A percentile compares a stretch with the other conserved stretches of the same genome.
phyloP scores from a whole-genome alignment of 768 basidiomycete genomes.

The Chiua virens region DNA sequence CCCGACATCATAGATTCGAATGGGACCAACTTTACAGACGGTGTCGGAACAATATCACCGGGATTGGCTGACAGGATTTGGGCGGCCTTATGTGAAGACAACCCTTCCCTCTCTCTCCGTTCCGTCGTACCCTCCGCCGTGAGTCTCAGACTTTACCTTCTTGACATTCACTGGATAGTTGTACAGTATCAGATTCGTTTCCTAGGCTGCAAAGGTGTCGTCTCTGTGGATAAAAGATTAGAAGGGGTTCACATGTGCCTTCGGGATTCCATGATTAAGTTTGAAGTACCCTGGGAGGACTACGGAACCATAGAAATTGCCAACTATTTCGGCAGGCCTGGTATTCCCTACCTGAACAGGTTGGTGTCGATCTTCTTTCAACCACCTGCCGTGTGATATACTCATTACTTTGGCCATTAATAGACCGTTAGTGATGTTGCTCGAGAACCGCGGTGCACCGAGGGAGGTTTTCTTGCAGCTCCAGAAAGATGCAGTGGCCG shows the following conservation, averaged over 20 bases:
- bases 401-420: background rate
- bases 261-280: slow-evolving; percentile 76
- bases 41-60: slow-evolving; percentile 75
- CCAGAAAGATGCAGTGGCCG: slow-evolving; percentile 57
- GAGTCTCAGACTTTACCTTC: slow-evolving; percentile 25
- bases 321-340: slow-evolving; percentile 57
- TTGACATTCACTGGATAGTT: background rate
- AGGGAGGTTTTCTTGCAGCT: slow-evolving; percentile 57
- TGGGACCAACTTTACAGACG: slow-evolving; percentile 64
- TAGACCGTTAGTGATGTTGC: slow-evolving; percentile 73
- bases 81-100: slow-evolving; percentile 48
- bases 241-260: slow-evolving; percentile 66
- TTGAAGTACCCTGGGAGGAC: slow-evolving; percentile 48
- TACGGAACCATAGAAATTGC: slow-evolving; percentile 74
- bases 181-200: slow-evolving; percentile 79
- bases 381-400: background rate
- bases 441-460: slow-evolving; percentile 73
- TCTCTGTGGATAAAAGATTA: slow-evolving; percentile 58
- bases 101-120: slow-evolving; percentile 33
- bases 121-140: slow-evolving; percentile 60
- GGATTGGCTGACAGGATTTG: slow-evolving; percentile 61
- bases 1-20: slow-evolving; percentile 52
- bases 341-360: slow-evolving; percentile 71
- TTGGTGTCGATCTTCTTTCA: slow-evolving; percentile 39
- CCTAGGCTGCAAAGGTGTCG: slow-evolving; percentile 81